Evolutionary conservation across 495 filamentous ascomycete genomes (phyloP), one percentile per base, ranked within the genome.

Genomic region (Durotheca rogersii): DNA sequence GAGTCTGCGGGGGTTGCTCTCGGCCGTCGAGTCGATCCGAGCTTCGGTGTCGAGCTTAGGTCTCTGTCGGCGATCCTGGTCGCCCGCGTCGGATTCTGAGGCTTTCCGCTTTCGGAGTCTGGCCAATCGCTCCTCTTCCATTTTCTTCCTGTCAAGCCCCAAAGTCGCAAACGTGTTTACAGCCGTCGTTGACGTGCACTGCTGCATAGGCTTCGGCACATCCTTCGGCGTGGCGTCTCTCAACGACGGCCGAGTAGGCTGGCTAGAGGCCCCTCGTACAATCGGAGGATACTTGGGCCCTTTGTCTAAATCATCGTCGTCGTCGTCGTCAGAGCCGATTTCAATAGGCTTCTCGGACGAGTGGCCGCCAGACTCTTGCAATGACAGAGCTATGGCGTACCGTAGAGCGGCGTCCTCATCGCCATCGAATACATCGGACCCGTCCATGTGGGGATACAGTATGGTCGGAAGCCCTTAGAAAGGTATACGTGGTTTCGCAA

Each of bases 61-160:
- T 17, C 62, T 64, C 47, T 68, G 70, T 14, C 25, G 38, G 19
- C 53, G 60, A 16, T 19, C 38, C 33, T 49, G 41, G 0, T 10
- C 12, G 1, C 47, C 43, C 1, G 43, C 53, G 11, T 59, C 55
- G 0, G 50, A 37, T 19, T 67, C 59, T 16, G 65, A 45, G n/a
- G 76, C 69, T 64, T 86, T 82, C 49, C 83, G 73, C 56, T 87
- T 86, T 14, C 71, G 67, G 4, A 78, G 49, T 29, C 91, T 77
- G 12, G 83, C 85, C 6, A 96, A 76, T 15, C 92, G 80, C 58
- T 94, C 92, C 59, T 84, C 72, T 56, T 97, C 92, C 89, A 95
- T 93, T 50, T 84, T 75, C 64, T 86, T 87, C 7, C 90, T 79
- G 66, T 95, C 78, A 0, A 90, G 65, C 0, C 81, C 82, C 2